These are phyloP conservation scores for Trichoderma oligosporum DNA, from an alignment of 2,329 filamentous ascomycete genomes.

Conservation along the genomic window DNA sequence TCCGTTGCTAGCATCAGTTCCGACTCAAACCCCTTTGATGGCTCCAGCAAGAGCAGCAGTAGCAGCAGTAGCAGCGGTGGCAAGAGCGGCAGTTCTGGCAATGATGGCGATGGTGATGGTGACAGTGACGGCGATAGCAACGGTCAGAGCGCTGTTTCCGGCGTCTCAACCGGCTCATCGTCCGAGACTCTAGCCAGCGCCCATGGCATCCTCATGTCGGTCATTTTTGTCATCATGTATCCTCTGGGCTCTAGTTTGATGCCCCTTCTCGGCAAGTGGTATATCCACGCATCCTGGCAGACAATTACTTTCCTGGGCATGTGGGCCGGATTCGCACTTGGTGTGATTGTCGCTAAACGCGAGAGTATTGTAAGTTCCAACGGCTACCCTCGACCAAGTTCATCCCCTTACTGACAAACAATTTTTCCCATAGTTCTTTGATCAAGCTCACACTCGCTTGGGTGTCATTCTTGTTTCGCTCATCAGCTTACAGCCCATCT, in stretches of 20 bases:
- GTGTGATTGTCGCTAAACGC: constrained; percentile 46
- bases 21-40: constrained; percentile 52
- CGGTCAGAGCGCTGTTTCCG: constrained; percentile 9
- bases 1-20: constrained; percentile 42
- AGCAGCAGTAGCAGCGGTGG: constrained; percentile 18
- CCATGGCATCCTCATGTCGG: constrained; percentile 59
- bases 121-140: background rate
- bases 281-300: constrained; percentile 57
- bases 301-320: constrained; percentile 51
- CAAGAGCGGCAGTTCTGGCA: constrained; percentile 1
- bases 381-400: background rate
- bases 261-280: constrained; percentile 55
- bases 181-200: constrained; percentile 35
- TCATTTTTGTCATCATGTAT: constrained; percentile 57
- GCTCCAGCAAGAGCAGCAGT: constrained; percentile 19
- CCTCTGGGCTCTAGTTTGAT: constrained; percentile 59
- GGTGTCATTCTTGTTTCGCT: constrained; percentile 53
- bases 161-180: constrained; percentile 21
- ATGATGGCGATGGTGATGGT: constrained; percentile 2
- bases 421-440: constrained; percentile 45
- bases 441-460: constrained; percentile 51
- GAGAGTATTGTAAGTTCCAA: constrained; percentile 40
- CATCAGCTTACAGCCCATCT: constrained; percentile 54
- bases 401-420: background rate
- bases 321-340: constrained; percentile 58